phyloP scores from a whole-genome alignment of 164 flowering plant species.

The Saururus chinensis region DNA sequence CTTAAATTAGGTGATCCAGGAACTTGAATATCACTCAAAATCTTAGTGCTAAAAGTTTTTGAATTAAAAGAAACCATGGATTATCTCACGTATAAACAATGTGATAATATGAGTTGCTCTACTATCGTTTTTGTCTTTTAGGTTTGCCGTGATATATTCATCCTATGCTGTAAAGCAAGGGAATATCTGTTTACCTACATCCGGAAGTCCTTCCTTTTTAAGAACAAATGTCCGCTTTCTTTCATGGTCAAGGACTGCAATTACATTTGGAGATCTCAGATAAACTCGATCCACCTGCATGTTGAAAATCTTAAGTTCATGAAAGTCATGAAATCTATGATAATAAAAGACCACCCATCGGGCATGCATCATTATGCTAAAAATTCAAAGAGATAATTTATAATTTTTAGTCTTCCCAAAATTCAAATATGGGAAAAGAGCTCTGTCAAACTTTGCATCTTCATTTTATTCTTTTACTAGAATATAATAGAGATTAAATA shows the following conservation, averaged over 20 bases:
- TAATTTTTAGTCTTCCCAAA: neutral
- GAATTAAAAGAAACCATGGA: no score
- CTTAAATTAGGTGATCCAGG: neutral
- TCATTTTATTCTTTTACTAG: neutral
- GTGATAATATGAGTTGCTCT: no score
- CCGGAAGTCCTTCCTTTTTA: constrained; percentile 84
- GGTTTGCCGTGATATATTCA: neutral
- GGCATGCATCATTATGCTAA: neutral
- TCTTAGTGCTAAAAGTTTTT: neutral
- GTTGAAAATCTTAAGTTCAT: neutral
- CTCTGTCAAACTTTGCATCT: neutral
- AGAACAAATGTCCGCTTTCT: constrained; percentile 74
- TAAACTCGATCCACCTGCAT: constrained; percentile 81
- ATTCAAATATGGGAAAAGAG: neutral
- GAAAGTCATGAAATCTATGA: neutral
- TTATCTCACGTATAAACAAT: no score
- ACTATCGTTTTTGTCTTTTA: no score
- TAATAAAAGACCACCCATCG: neutral
- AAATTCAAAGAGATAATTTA: neutral
- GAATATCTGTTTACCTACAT: constrained; percentile 51
- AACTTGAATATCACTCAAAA: neutral
- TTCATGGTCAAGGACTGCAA: constrained; percentile 94
- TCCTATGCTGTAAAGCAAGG: neutral
- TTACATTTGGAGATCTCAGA: constrained; percentile 52
- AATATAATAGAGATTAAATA: constrained; percentile 10